Conservation (phyloP, 1,139 yeast genomes). For the Yamadazyma sp. region DNA sequence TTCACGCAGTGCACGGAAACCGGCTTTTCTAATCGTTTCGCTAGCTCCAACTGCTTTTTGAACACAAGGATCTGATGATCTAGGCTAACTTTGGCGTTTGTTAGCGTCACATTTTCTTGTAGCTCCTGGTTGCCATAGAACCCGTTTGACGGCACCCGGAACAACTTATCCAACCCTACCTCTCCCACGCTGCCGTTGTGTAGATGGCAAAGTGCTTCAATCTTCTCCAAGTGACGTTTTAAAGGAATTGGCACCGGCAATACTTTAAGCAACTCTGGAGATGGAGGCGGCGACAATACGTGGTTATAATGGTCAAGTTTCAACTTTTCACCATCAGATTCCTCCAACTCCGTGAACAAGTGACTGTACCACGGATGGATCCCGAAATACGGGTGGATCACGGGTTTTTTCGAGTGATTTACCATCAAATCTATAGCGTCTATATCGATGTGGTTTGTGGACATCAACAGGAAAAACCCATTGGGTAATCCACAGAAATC, state of each 20-base stretch:
- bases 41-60: conserved; percentile 51
- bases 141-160: conserved; percentile 65
- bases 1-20: conserved; percentile 86
- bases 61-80: conserved; percentile 65
- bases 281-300: conserved; percentile 48
- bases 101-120: conserved; percentile 22
- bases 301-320: conserved; percentile 54
- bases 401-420: conserved; percentile 19
- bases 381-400: conserved; percentile 67
- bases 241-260: conserved; percentile 66
- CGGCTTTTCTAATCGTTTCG: conserved; percentile 46
- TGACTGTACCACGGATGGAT: conserved; percentile 92
- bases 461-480: conserved; percentile 44
- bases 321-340: conserved; percentile 17
- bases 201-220: conserved; percentile 19
- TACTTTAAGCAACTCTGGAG: conserved; percentile 38
- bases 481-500: neutral
- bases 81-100: conserved; percentile 52
- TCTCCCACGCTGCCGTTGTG: conserved; percentile 67
- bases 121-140: conserved; percentile 41
- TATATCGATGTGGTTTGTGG: conserved; percentile 56
- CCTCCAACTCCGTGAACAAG: conserved; percentile 37
- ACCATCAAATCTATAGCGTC: conserved; percentile 33
- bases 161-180: conserved; percentile 79
- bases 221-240: conserved; percentile 30